phyloP scores from a whole-genome alignment of 495 filamentous ascomycete species.

The Physcia stellaris region DNA sequence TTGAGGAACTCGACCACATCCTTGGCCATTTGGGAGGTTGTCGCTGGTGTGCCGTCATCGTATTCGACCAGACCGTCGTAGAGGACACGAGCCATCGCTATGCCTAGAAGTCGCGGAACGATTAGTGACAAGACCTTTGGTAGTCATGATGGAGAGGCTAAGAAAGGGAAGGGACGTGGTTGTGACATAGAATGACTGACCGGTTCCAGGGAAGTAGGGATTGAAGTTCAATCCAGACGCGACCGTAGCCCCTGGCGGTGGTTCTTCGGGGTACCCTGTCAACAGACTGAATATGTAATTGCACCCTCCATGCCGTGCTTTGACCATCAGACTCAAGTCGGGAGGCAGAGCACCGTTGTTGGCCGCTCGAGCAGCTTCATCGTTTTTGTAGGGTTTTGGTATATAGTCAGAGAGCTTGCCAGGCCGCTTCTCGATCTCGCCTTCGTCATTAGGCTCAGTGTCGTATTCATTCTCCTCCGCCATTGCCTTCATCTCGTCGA shows the following conservation, averaged over 20 bases:
- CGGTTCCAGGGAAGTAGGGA: slow-evolving; percentile 98
- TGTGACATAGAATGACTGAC: too few relatives aligned
- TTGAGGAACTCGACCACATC: slow-evolving; percentile 97
- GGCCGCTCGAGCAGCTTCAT: slow-evolving; percentile 93
- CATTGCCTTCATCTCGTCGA: slow-evolving; percentile 92
- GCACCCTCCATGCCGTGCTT: slow-evolving; percentile 94
- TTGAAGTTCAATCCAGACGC: slow-evolving; percentile 94
- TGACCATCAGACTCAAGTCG: slow-evolving; percentile 94
- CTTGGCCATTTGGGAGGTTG: slow-evolving; percentile 98
- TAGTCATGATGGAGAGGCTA: too few relatives aligned
- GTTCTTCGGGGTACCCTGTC: slow-evolving; percentile 97
- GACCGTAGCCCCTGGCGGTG: slow-evolving; percentile 72
- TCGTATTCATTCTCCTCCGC: slow-evolving; percentile 99
- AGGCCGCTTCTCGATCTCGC: slow-evolving; percentile 93
- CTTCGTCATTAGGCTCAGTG: slow-evolving; percentile 93
- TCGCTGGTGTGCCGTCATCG: slow-evolving; percentile 89
- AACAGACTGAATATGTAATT: slow-evolving; percentile 95
- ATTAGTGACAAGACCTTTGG: too few relatives aligned
- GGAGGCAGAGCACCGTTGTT: slow-evolving; percentile 97
- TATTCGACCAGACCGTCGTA: slow-evolving; percentile 98
- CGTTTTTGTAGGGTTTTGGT: slow-evolving; percentile 90
- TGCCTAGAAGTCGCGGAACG: too few relatives aligned
- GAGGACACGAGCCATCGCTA: slow-evolving; percentile 96
- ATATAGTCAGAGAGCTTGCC: slow-evolving; percentile 98
- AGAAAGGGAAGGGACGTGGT: too few relatives aligned